A percentile compares a stretch with the other conserved stretches of the same genome.
Evolutionary conservation across 768 basidiomycete species (phyloP).

Genomic region (Mycena galericulata): DNA sequence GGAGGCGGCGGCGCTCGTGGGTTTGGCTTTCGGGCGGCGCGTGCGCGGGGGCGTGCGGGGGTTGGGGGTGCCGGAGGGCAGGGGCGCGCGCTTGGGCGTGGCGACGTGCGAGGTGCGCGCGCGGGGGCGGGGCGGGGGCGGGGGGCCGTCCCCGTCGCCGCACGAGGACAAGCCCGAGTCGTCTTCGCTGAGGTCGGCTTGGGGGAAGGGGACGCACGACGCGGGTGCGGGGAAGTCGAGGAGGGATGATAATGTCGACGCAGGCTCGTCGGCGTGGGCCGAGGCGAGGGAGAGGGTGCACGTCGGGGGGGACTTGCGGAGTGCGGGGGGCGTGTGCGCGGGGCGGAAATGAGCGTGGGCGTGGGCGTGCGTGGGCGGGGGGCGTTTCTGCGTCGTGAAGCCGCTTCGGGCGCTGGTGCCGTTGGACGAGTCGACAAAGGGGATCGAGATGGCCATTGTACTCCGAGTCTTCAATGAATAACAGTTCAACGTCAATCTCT

Average conservation of each 20-base stretch:
- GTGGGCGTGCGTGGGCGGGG: background rate
- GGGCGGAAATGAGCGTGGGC: conserved; percentile 24
- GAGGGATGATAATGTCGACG: background rate
- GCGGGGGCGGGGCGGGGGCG: conserved; percentile 12
- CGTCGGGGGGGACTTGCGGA: conserved; percentile 24
- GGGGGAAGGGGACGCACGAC: conserved; percentile 21
- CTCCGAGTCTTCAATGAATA: background rate
- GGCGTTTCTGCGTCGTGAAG: too few species aligned
- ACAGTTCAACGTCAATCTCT: too few species aligned
- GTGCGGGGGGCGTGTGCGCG: background rate
- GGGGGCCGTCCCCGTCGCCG: background rate
- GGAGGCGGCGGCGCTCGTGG: background rate
- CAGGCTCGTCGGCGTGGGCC: background rate
- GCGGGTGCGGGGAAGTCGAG: background rate
- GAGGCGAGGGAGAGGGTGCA: conserved; percentile 25
- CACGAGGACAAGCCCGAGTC: background rate
- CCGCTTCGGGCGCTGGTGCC: conserved; percentile 1
- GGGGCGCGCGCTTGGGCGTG: conserved; percentile 11
- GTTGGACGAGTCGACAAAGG: conserved; percentile 22
- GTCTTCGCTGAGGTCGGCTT: background rate
- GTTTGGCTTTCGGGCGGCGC: background rate
- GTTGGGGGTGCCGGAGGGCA: background rate
- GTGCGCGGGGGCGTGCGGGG: too few species aligned
- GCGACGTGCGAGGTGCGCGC: conserved; percentile 27
- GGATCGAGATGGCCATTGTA: background rate